These are phyloP conservation scores for Hypoxylon sp. DNA, from an alignment of 2,329 filamentous ascomycete genomes.

Conservation along the genomic window DNA sequence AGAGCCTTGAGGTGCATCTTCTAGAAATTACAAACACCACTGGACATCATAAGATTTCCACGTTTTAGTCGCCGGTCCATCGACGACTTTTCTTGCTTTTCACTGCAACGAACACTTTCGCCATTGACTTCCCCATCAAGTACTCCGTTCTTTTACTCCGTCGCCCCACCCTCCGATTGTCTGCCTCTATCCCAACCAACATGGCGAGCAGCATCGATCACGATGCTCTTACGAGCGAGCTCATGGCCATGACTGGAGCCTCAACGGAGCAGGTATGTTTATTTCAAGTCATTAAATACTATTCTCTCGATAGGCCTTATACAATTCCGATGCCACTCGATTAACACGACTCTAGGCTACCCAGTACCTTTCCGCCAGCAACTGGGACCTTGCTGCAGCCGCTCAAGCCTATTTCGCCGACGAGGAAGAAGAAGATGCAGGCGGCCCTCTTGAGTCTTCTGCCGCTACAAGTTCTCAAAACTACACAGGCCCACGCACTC, in stretches of 20 bases:
- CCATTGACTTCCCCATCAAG: not conserved
- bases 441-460: slow-evolving; percentile 57
- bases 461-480: slow-evolving; percentile 56
- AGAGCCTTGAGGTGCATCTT: slow-evolving; percentile 9
- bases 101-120: not conserved
- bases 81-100: not conserved
- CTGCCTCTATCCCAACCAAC: slow-evolving; percentile 34
- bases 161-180: not conserved
- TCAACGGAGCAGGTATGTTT: slow-evolving; percentile 56
- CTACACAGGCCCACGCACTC: slow-evolving; percentile 74
- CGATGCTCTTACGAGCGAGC: slow-evolving; percentile 65
- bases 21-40: slow-evolving; percentile 13
- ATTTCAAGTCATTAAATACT: not conserved
- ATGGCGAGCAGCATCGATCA: slow-evolving; percentile 58
- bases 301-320: not conserved
- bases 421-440: slow-evolving; percentile 64
- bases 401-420: slow-evolving; percentile 74
- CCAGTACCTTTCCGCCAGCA: slow-evolving; percentile 74
- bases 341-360: slow-evolving; percentile 67
- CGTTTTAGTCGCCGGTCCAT: not conserved
- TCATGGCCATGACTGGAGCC: slow-evolving; percentile 70
- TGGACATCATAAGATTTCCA: slow-evolving; percentile 1
- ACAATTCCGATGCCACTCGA: slow-evolving; percentile 3
- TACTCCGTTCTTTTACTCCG: not conserved
- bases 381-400: slow-evolving; percentile 77